These are phyloP conservation scores for Suhomyces sp. DNA, from an alignment of 805 yeast genomes.

Conservation along the genomic window DNA sequence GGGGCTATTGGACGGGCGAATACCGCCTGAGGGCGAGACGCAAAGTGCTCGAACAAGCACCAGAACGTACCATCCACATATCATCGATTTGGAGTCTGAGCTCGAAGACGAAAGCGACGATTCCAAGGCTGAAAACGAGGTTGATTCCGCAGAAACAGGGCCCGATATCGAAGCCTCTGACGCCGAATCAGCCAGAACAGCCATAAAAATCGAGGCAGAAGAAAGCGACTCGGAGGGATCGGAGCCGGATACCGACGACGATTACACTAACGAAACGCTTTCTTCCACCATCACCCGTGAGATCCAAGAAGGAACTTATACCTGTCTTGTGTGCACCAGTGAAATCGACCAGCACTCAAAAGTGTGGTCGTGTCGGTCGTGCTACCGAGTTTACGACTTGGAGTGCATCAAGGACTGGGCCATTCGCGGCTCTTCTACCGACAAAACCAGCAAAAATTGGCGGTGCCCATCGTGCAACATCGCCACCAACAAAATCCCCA, in stretches of 20 bases:
- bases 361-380: conserved; percentile 76
- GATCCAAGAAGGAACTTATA: conserved; percentile 64
- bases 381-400: conserved; percentile 82
- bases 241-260: conserved; percentile 15
- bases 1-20: conserved; percentile 1
- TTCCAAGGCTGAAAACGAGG: neutral
- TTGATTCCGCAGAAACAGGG: neutral
- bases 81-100: conserved; percentile 9
- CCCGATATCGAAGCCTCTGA: conserved; percentile 1
- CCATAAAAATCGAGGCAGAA: conserved; percentile 1
- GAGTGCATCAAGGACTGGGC: conserved; percentile 91
- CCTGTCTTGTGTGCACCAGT: conserved; percentile 85
- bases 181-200: neutral
- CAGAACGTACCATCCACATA: conserved; percentile 9
- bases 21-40: neutral
- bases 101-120: conserved; percentile 2
- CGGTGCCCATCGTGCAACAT: conserved; percentile 81
- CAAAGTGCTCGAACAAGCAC: neutral
- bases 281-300: conserved; percentile 51
- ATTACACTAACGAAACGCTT: conserved; percentile 25
- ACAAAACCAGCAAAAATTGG: conserved; percentile 58
- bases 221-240: conserved; percentile 12
- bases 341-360: conserved; percentile 64
- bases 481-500: conserved; percentile 49
- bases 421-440: conserved; percentile 63